phyloP scores from a whole-genome alignment of 2,329 filamentous ascomycete genomes.

The Colletotrichum limetticola region DNA sequence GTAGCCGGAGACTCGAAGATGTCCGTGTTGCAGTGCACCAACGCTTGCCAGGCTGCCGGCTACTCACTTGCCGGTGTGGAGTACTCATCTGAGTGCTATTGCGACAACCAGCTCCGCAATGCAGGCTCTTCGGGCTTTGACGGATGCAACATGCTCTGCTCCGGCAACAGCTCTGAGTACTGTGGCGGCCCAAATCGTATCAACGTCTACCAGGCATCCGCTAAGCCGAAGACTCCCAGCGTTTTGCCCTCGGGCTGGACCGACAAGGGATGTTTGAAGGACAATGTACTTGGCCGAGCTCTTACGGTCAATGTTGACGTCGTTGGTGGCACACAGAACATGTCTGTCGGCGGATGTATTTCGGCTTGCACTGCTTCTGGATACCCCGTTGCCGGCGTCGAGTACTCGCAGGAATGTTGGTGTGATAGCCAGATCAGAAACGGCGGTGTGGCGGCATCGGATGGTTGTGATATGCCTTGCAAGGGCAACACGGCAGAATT shows the following conservation, averaged over 20 bases:
- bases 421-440: slow-evolving; percentile 42
- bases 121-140: slow-evolving; percentile 40
- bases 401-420: slow-evolving; percentile 6
- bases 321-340: background rate
- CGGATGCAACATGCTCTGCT: slow-evolving; percentile 45
- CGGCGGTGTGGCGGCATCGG: slow-evolving; percentile 40
- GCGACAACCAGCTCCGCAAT: slow-evolving; percentile 43
- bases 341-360: background rate
- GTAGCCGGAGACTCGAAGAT: background rate
- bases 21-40: background rate
- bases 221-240: slow-evolving; percentile 9
- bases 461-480: slow-evolving; percentile 46
- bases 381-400: background rate
- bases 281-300: background rate
- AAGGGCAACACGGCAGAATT: slow-evolving; percentile 43
- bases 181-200: slow-evolving; percentile 47
- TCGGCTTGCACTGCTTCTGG: background rate
- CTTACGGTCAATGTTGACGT: background rate
- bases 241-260: background rate
- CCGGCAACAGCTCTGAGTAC: slow-evolving; percentile 44
- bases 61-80: slow-evolving; percentile 54
- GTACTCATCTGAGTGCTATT: slow-evolving; percentile 52
- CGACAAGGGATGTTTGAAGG: background rate
- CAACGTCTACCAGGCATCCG: slow-evolving; percentile 45
- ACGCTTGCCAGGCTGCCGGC: slow-evolving; percentile 25